Evolutionary conservation across 148 eudicot genomes (phyloP), one percentile per base, ranked within the genome.

Genomic region (Polygonum maritimum): DNA sequence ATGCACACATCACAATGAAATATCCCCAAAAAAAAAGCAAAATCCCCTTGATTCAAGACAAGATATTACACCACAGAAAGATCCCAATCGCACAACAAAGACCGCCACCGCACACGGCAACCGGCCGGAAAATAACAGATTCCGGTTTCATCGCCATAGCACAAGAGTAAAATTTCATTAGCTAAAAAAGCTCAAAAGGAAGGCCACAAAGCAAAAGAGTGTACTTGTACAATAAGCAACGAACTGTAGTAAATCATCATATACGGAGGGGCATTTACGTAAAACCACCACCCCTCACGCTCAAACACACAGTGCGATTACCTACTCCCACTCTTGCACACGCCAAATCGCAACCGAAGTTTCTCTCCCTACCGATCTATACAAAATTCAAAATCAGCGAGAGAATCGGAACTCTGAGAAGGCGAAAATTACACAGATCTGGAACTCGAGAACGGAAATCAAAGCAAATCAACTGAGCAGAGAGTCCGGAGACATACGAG

Each of bases 51-150:
- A 3, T 49, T 49, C 55, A 49, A 49, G 55, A 49, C 55, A 49
- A 49, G 16, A 49, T 14, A 49, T 49, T 16, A 49, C 3, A 49
- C 55, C 13, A 49, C 19, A 7, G 39, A 63, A 26, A 26, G 38
- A 63, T 63, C 69, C 40, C 69, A 26, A 31, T 3, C 12, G 7
- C 21, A 5, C 6, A 40, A 4, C 13, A 63, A 7, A 57, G 40
- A 21, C 33, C 63, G 8, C 69, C 69, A 63, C 69, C 69, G 69
- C 38, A 63, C 69, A 63, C 69, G 69, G 69, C 69, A 39, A 33
- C 63, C 35, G 14, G 3, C 52, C 52, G 5, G 5, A 14, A 39
- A 39, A 39, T 6, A 4, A 10, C 35, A 22, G 12, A 60, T 60
- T 12, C 26, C 67, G 14, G 1, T 60, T 60, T 22, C 9, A 4